Conservation (phyloP, 345 rosid genomes). For the Citrus sinensis region DVS_A1.0 CM039163.1:49235001-49235500, state of each 20-base stretch:
- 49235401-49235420: slow-evolving; percentile 98
- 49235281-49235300: not conserved
- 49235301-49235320: not conserved
- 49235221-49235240: slow-evolving; percentile 76
- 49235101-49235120: not conserved
- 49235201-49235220: slow-evolving; percentile 79
- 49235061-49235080: not conserved
- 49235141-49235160: not conserved
- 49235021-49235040: not conserved
- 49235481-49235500: not conserved
- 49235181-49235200: slow-evolving; percentile 87
- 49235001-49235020: not conserved
- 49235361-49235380: slow-evolving; percentile 99
- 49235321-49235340: not conserved
- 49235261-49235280: not conserved
- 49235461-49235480: not conserved
- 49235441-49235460: slow-evolving; percentile 47
- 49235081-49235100: not conserved
- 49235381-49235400: slow-evolving; percentile 94
- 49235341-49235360: slow-evolving; percentile 88
- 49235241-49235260: slow-evolving; percentile 55
- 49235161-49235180: slow-evolving; percentile 82
- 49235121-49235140: not conserved
- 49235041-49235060: not conserved
- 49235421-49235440: slow-evolving; percentile 97